These are phyloP conservation scores for Acanthamoeba healyi DNA, from an alignment of 208 protist species.

Conservation along the genomic window DNA sequence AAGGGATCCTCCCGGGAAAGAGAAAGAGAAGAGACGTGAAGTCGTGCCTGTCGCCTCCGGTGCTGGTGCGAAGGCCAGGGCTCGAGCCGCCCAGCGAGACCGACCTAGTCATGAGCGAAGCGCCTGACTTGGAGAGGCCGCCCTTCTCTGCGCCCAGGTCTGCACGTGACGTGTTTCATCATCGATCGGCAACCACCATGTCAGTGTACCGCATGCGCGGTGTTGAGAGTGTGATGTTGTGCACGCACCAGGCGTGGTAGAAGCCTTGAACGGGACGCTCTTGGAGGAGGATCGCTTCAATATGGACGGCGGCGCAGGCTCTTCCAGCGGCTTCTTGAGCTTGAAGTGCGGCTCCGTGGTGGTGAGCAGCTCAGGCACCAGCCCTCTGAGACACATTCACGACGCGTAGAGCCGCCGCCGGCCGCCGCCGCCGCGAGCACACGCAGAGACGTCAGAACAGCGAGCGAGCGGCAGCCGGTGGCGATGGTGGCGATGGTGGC, in stretches of 20 bases:
- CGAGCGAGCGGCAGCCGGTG: no score
- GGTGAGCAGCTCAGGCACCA: slow-evolving; percentile 8
- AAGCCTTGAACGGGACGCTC: neutral
- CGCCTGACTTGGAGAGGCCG: neutral
- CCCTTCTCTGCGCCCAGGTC: neutral
- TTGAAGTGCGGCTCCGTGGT: slow-evolving; percentile 8
- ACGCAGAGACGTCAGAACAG: neutral
- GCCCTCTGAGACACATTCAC: neutral
- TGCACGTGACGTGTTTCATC: neutral
- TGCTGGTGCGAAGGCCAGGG: neutral
- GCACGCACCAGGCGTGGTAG: neutral
- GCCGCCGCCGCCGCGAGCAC: no score
- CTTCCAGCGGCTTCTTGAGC: slow-evolving; percentile 45
- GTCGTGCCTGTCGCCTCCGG: neutral
- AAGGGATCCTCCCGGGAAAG: neutral
- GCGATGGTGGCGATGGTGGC: no score
- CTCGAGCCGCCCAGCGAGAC: neutral
- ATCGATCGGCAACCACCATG: no score
- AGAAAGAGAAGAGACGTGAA: neutral
- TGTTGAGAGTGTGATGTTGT: neutral
- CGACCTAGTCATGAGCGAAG: neutral
- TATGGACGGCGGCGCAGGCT: neutral
- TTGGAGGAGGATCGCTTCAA: slow-evolving; percentile 10
- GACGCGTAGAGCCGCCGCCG: no score
- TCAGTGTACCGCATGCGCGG: neutral